phyloP scores from a whole-genome alignment of 1,139 yeast genomes.

The Lodderomyces theae region DNA sequence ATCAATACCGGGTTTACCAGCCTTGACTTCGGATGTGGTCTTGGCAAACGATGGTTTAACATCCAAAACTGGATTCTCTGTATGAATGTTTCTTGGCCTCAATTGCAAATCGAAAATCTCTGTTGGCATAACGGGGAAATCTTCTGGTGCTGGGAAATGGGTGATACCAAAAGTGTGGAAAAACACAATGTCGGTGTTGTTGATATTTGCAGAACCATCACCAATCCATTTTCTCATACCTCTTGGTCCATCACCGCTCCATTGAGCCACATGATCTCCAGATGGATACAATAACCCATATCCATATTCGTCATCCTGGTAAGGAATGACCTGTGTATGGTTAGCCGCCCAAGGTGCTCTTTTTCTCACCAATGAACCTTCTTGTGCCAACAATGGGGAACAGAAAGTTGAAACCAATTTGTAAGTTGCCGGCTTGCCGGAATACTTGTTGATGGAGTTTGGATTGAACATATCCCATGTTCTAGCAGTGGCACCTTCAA shows the following conservation, averaged over 20 bases:
- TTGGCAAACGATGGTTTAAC: slow-evolving; percentile 66
- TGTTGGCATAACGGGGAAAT: slow-evolving; percentile 87
- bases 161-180: slow-evolving; percentile 84
- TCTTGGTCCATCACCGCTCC: slow-evolving; percentile 69
- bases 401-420: slow-evolving; percentile 77
- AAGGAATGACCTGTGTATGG: slow-evolving; percentile 68
- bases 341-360: slow-evolving; percentile 81
- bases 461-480: slow-evolving; percentile 83
- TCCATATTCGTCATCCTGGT: slow-evolving; percentile 49
- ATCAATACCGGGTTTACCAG: slow-evolving; percentile 32
- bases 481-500: slow-evolving; percentile 60
- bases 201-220: slow-evolving; percentile 59
- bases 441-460: slow-evolving; percentile 58
- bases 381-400: slow-evolving; percentile 70
- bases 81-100: slow-evolving; percentile 77
- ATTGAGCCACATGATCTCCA: slow-evolving; percentile 76
- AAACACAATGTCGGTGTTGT: slow-evolving; percentile 65
- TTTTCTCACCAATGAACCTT: slow-evolving; percentile 70
- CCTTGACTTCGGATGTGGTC: slow-evolving; percentile 59
- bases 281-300: slow-evolving; percentile 71
- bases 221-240: slow-evolving; percentile 77
- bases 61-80: slow-evolving; percentile 73
- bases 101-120: slow-evolving; percentile 72
- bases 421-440: slow-evolving; percentile 73
- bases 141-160: slow-evolving; percentile 87